phyloP scores from a whole-genome alignment of 1,284 basidiomycete species.

The Exobasidium cylindrosporum region DNA sequence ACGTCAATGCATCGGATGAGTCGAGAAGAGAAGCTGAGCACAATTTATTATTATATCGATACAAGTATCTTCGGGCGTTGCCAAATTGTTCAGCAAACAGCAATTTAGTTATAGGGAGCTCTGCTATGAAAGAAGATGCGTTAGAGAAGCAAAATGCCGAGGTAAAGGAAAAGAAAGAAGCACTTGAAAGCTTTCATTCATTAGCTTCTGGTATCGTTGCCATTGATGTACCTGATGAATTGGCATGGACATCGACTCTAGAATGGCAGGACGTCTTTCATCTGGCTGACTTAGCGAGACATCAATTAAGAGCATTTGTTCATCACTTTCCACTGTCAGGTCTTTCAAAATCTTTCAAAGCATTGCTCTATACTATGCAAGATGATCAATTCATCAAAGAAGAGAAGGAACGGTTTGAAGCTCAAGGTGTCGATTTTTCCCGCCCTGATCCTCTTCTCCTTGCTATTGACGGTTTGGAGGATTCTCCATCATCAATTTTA shows the following conservation, averaged over 20 bases:
- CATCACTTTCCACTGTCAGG: slow-evolving; percentile 65
- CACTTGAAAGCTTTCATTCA: slow-evolving; percentile 67
- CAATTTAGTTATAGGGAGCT: slow-evolving; percentile 23
- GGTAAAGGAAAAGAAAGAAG: slow-evolving; percentile 58
- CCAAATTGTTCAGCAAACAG: slow-evolving; percentile 19
- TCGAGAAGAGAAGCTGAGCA: slow-evolving; percentile 37
- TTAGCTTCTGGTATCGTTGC: slow-evolving; percentile 71
- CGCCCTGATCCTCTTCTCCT: slow-evolving; percentile 38
- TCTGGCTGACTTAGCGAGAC: slow-evolving; percentile 69
- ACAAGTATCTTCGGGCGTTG: slow-evolving; percentile 30
- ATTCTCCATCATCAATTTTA: slow-evolving; percentile 66
- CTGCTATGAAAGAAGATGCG: slow-evolving; percentile 22
- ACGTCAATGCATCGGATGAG: slow-evolving; percentile 40
- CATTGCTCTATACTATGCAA: slow-evolving; percentile 33
- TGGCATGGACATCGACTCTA: slow-evolving; percentile 75
- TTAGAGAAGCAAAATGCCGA: slow-evolving; percentile 23
- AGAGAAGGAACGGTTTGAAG: slow-evolving; percentile 27
- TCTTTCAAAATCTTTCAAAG: slow-evolving; percentile 26
- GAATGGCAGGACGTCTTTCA: slow-evolving; percentile 72
- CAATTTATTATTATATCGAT: slow-evolving; percentile 36
- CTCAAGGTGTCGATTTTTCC: slow-evolving; percentile 23
- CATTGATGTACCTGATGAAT: slow-evolving; percentile 69
- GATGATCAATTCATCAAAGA: slow-evolving; percentile 39
- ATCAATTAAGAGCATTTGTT: slow-evolving; percentile 67
- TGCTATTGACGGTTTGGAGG: slow-evolving; percentile 61